These are phyloP conservation scores for Metschnikowia gelsemii DNA, from an alignment of 805 yeast species.

Conservation along the genomic window DNA sequence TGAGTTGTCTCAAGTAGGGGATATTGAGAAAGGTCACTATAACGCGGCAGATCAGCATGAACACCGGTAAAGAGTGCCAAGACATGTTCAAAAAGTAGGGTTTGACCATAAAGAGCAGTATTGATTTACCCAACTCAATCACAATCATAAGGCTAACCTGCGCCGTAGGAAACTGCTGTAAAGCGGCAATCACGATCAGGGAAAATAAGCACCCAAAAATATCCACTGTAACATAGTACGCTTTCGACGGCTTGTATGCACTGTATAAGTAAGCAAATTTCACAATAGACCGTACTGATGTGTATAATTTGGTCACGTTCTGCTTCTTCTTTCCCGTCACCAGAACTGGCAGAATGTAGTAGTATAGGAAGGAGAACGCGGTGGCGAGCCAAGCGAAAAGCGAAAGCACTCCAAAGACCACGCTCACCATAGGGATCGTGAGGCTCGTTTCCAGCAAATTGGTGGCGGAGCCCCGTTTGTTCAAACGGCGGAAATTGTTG, in stretches of 20 bases:
- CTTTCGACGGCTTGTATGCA: conserved; percentile 42
- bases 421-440: conserved; percentile 19
- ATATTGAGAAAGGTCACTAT: conserved; percentile 42
- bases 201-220: conserved; percentile 27
- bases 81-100: conserved; percentile 32
- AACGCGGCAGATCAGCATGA: conserved; percentile 39
- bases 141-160: conserved; percentile 43
- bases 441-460: neutral
- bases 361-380: conserved; percentile 14
- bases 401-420: conserved; percentile 34
- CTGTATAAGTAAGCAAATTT: conserved; percentile 48
- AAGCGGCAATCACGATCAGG: conserved; percentile 43
- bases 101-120: conserved; percentile 22
- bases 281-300: conserved; percentile 47
- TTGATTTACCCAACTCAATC: conserved; percentile 32
- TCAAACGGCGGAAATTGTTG: conserved; percentile 10
- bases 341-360: conserved; percentile 18
- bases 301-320: conserved; percentile 38
- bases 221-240: conserved; percentile 41
- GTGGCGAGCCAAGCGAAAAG: conserved; percentile 20
- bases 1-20: conserved; percentile 40
- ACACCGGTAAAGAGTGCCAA: conserved; percentile 32
- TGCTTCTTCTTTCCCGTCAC: conserved; percentile 19
- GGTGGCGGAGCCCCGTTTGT: neutral
- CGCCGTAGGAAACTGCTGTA: conserved; percentile 44